These are phyloP conservation scores for Xylariaceae sp. DNA, from an alignment of 2,329 filamentous ascomycete genomes.

Conservation along the genomic window DNA sequence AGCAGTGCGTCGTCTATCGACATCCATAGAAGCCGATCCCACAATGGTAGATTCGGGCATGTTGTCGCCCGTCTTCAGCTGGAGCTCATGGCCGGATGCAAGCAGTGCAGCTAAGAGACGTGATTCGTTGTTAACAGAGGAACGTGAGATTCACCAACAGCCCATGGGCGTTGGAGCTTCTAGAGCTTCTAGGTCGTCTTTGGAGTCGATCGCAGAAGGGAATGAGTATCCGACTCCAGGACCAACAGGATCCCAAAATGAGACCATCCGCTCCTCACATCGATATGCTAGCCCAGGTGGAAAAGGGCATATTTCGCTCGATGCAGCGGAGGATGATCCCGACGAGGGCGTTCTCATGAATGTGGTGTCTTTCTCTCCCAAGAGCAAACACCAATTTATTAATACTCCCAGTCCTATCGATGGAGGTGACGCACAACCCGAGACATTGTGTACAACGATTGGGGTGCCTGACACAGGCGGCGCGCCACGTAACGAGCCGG, in stretches of 20 bases:
- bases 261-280: background rate
- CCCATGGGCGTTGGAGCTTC: conserved; percentile 4
- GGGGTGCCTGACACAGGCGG: background rate
- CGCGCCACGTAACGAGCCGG: background rate
- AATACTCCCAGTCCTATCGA: background rate
- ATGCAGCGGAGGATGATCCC: conserved; percentile 11
- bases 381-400: background rate
- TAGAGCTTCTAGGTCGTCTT: conserved; percentile 15
- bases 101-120: background rate
- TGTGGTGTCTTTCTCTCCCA: conserved; percentile 1
- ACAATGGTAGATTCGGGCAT: conserved; percentile 18
- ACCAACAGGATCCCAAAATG: background rate
- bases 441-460: background rate
- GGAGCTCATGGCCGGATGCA: background rate
- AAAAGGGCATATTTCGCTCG: conserved; percentile 6
- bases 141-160: conserved; percentile 3
- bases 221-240: conserved; percentile 16
- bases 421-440: background rate
- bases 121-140: background rate
- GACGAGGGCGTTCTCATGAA: conserved; percentile 30
- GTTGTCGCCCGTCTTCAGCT: conserved; percentile 16
- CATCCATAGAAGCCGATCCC: conserved; percentile 25
- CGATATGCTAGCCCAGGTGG: conserved; percentile 18
- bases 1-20: conserved; percentile 29
- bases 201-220: conserved; percentile 24